Evolutionary conservation across 495 filamentous ascomycete genomes (phyloP).

Genomic region (Wilcoxina mikolae): DNA sequence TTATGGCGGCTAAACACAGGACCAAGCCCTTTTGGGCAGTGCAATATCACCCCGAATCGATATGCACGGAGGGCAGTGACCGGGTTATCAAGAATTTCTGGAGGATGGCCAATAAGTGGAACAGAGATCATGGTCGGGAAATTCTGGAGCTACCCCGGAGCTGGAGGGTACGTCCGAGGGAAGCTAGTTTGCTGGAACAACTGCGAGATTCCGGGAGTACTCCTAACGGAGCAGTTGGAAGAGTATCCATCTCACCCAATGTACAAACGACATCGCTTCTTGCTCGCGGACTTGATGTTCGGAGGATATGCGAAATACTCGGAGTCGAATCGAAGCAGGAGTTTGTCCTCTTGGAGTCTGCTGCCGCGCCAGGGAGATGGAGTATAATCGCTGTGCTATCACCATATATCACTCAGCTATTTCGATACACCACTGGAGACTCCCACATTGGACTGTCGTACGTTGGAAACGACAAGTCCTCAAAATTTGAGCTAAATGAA

Average conservation of each 20-base stretch:
- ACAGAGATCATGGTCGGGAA: slow-evolving; percentile 18
- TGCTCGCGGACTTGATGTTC: slow-evolving; percentile 3
- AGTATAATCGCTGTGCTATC: slow-evolving; percentile 53
- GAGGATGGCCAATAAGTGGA: slow-evolving; percentile 42
- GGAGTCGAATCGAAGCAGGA: slow-evolving; percentile 29
- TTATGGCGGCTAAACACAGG: slow-evolving; percentile 62
- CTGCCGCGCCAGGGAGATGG: slow-evolving; percentile 37
- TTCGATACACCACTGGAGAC: slow-evolving; percentile 41
- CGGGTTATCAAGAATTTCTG: slow-evolving; percentile 68
- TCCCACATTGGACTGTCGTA: slow-evolving; percentile 20
- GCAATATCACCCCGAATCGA: slow-evolving; percentile 90
- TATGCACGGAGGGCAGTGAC: slow-evolving; percentile 63
- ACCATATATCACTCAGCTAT: slow-evolving; percentile 33
- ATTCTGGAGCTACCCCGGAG: slow-evolving; percentile 2
- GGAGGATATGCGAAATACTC: slow-evolving; percentile 31
- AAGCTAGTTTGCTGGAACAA: slow-evolving; percentile 21
- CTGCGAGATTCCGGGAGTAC: slow-evolving; percentile 13
- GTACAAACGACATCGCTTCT: slow-evolving; percentile 9
- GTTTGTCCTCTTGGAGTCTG: slow-evolving; percentile 42
- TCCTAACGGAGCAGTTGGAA: slow-evolving; percentile 20
- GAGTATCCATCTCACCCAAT: not conserved
- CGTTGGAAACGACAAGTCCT: slow-evolving; percentile 8
- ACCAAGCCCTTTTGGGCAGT: slow-evolving; percentile 73
- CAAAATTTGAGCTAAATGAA: slow-evolving; percentile 27
- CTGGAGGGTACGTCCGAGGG: slow-evolving; percentile 11